phyloP scores from a whole-genome alignment of 495 filamentous ascomycete genomes.

The Cryomyces minteri region DNA sequence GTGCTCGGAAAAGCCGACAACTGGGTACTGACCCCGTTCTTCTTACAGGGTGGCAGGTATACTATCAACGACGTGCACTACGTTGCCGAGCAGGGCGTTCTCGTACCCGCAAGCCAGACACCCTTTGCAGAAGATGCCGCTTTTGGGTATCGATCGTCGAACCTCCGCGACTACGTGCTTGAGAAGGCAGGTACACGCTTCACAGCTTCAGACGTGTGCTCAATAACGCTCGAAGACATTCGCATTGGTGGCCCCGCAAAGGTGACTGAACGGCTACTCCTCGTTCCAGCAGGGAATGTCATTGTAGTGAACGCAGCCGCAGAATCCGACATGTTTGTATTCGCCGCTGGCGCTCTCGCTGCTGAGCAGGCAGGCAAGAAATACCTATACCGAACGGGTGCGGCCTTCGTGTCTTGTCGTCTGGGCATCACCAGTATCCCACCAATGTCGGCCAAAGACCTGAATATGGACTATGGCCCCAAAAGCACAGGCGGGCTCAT shows the following conservation, averaged over 20 bases:
- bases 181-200: conserved; percentile 29
- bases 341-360: conserved; percentile 26
- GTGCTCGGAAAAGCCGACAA: conserved; percentile 27
- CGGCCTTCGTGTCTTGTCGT: conserved; percentile 34
- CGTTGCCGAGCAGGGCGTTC: conserved; percentile 25
- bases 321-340: conserved; percentile 33
- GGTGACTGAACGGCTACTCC: conserved; percentile 23
- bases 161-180: conserved; percentile 29
- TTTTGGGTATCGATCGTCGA: conserved; percentile 33
- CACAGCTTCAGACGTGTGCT: conserved; percentile 16
- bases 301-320: conserved; percentile 33
- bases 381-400: conserved; percentile 33
- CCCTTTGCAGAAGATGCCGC: conserved; percentile 33
- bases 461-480: conserved; percentile 16
- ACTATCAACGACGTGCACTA: conserved; percentile 37
- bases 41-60: conserved; percentile 31
- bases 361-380: conserved; percentile 26
- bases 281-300: conserved; percentile 19
- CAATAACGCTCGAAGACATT: conserved; percentile 28
- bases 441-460: conserved; percentile 25
- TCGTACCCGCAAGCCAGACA: conserved; percentile 29
- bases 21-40: conserved; percentile 32
- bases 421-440: conserved; percentile 28
- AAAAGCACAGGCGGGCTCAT: conserved; percentile 27
- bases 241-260: conserved; percentile 22